A percentile compares a stretch with the other conserved stretches of the same genome.
phyloP scores from a whole-genome alignment of 345 rosid species.

The Aquilaria malaccensis region DNA sequence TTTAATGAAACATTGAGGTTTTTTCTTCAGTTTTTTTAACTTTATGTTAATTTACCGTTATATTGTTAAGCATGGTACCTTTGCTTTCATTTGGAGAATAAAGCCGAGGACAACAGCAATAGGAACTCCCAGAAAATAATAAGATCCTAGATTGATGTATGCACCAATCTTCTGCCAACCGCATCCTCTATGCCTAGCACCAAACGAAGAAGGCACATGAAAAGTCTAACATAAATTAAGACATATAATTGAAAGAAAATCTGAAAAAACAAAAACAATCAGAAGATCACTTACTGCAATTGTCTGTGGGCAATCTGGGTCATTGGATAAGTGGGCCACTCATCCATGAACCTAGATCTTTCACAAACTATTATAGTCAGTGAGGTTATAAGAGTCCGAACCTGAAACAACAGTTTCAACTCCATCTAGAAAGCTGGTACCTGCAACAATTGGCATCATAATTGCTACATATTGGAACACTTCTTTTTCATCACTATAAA shows the following conservation, averaged over 20 bases:
- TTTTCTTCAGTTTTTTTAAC: no score
- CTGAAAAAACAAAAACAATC: background rate
- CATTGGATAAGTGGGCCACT: no score
- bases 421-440: conserved; percentile 33
- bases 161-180: conserved; percentile 68
- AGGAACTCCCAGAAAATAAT: conserved; percentile 51
- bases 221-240: background rate
- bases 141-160: conserved; percentile 51
- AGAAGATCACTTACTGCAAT: no score
- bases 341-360: no score
- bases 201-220: background rate
- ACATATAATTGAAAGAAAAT: background rate
- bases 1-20: no score
- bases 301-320: no score
- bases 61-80: background rate
- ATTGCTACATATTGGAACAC: conserved; percentile 24
- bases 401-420: background rate
- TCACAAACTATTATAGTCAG: no score
- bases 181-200: conserved; percentile 46
- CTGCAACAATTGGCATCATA: conserved; percentile 34
- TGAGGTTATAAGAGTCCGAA: no score
- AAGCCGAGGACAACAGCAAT: conserved; percentile 37
- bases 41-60: no score
- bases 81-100: conserved; percentile 25
- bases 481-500: conserved; percentile 26